phyloP scores from a whole-genome alignment of 768 basidiomycete genomes.

The Chlorophyllum brunneum region DNA sequence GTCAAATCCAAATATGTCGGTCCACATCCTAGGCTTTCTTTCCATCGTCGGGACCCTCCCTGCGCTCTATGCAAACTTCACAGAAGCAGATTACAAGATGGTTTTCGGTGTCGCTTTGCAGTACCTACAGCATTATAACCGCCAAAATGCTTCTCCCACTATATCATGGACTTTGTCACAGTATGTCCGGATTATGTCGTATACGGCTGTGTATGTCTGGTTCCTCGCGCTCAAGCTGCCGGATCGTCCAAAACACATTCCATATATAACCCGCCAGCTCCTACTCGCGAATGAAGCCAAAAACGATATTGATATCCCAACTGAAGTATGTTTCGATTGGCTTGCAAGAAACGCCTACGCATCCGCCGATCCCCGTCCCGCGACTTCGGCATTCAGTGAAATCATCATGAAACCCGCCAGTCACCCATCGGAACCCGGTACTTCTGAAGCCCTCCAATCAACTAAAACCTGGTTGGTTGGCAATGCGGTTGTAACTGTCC shows the following conservation, averaged over 20 bases:
- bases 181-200: constrained; percentile 86
- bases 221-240: constrained; percentile 83
- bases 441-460: constrained; percentile 2
- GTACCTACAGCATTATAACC: constrained; percentile 90
- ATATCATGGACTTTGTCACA: constrained; percentile 87
- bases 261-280: constrained; percentile 83
- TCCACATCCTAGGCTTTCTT: constrained; percentile 94
- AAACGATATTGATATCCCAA: constrained; percentile 75
- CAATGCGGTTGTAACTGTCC: constrained; percentile 80
- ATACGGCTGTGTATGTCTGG: constrained; percentile 92
- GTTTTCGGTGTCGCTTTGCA: constrained; percentile 93
- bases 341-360: constrained; percentile 92
- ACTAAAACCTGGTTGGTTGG: constrained; percentile 82
- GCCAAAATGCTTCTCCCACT: constrained; percentile 48
- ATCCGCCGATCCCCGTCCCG: constrained; percentile 88
- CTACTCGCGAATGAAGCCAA: constrained; percentile 80
- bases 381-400: constrained; percentile 73
- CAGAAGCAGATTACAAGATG: constrained; percentile 85
- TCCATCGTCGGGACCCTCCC: constrained; percentile 81
- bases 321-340: constrained; percentile 98
- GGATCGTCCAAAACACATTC: constrained; percentile 76
- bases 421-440: constrained; percentile 42
- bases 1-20: constrained; percentile 88
- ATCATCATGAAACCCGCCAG: constrained; percentile 59
- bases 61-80: constrained; percentile 83